phyloP scores from a whole-genome alignment of 495 filamentous ascomycete species.

The Endocarpon pusillum region DNA sequence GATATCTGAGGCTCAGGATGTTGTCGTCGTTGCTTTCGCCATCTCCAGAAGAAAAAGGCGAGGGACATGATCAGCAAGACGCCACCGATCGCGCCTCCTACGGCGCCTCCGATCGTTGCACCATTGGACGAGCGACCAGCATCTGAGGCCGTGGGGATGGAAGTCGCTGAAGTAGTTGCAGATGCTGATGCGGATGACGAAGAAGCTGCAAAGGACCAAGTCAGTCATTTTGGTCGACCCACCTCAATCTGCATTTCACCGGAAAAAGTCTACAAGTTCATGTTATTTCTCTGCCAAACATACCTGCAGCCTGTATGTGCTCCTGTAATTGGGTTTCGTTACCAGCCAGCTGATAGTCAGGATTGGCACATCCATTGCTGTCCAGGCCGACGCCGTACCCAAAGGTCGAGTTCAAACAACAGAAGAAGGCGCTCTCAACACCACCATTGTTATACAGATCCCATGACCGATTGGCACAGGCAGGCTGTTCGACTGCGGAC shows the following conservation, averaged over 20 bases:
- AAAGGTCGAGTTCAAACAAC: constrained; percentile 3
- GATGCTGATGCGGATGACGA: no score
- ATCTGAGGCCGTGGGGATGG: no score
- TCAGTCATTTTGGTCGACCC: no score
- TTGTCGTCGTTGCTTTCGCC: no score
- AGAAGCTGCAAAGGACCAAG: no score
- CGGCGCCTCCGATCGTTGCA: constrained; percentile 7
- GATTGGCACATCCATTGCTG: constrained; percentile 3
- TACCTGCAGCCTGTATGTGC: neutral
- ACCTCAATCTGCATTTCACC: no score
- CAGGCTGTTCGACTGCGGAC: constrained; percentile 3
- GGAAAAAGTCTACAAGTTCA: neutral
- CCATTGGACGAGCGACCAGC: no score
- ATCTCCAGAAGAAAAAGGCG: constrained; percentile 4
- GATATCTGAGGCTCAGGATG: no score
- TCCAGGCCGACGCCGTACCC: constrained; percentile 7
- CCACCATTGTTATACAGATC: constrained; percentile 6
- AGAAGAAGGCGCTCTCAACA: no score
- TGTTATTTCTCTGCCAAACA: constrained; percentile 1
- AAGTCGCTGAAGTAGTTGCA: no score
- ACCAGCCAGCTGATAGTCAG: no score
- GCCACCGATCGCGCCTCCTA: constrained; percentile 7
- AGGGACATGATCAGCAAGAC: constrained; percentile 1
- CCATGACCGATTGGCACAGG: constrained; percentile 4
- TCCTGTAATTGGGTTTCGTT: no score